Evolutionary conservation across 352 stramenopile genomes (phyloP).

Genomic region (Phytopythium kandeliae): DNA sequence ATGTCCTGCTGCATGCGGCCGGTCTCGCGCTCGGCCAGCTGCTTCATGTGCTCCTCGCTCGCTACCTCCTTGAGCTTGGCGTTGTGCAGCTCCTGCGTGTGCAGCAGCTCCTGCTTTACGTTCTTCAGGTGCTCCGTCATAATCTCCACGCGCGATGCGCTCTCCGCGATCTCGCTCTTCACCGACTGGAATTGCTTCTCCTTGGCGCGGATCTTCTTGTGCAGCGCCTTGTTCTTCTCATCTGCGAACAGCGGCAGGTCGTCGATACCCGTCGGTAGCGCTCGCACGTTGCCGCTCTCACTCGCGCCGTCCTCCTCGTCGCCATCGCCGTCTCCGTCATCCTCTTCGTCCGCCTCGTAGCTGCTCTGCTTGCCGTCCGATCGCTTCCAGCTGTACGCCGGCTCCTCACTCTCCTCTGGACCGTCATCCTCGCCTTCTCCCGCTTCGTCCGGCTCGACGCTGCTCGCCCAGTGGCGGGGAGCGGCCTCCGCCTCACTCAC

Average conservation of each 20-base stretch:
- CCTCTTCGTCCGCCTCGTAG: constrained; percentile 19
- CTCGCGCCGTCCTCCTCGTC: constrained; percentile 24
- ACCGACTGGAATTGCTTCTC: constrained; percentile 60
- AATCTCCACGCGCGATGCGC: constrained; percentile 87
- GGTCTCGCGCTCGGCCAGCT: constrained; percentile 88
- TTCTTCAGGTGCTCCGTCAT: constrained; percentile 97
- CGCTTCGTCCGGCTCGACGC: constrained; percentile 9
- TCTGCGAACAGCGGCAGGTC: constrained; percentile 87
- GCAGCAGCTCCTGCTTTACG: constrained; percentile 92
- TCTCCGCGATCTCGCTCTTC: constrained; percentile 71
- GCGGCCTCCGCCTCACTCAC: not conserved
- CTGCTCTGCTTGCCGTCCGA: constrained; percentile 37
- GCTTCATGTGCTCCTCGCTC: constrained; percentile 92
- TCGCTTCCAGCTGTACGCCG: constrained; percentile 59
- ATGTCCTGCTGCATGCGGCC: constrained; percentile 77
- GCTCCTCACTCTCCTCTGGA: constrained; percentile 13
- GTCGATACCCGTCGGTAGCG: constrained; percentile 74
- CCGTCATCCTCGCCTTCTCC: constrained; percentile 9
- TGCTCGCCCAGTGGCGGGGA: constrained; percentile 2
- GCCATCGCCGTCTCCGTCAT: constrained; percentile 23
- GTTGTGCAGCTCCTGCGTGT: constrained; percentile 91
- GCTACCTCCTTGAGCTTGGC: constrained; percentile 91
- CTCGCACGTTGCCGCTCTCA: constrained; percentile 17
- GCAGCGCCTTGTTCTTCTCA: constrained; percentile 80
- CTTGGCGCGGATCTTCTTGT: constrained; percentile 77